Conservation (phyloP, 2,329 filamentous ascomycete species). For the Erysiphe pulchra region DNA sequence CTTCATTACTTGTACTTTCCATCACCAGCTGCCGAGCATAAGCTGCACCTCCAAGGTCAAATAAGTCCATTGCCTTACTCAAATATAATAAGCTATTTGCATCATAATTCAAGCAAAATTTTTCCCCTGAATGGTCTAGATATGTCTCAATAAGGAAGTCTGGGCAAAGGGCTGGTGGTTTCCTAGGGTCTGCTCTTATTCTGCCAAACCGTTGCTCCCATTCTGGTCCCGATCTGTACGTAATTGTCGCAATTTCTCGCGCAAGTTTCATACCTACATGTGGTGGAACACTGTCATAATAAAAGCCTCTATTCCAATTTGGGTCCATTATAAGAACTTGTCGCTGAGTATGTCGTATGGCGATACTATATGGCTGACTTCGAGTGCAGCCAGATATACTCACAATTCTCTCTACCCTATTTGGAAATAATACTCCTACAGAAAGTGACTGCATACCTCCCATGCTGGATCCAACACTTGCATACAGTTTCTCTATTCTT, state of each 20-base stretch:
- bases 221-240: constrained; percentile 85
- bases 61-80: constrained; percentile 96
- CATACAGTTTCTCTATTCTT: constrained; percentile 55
- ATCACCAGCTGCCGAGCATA: constrained; percentile 30
- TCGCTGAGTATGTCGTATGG: constrained; percentile 91
- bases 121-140: constrained; percentile 90
- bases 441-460: constrained; percentile 94
- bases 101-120: constrained; percentile 92
- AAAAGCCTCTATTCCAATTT: constrained; percentile 87
- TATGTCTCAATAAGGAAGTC: constrained; percentile 98
- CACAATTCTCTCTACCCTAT: constrained; percentile 57
- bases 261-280: constrained; percentile 96
- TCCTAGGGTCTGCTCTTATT: constrained; percentile 58
- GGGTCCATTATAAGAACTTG: constrained; percentile 99
- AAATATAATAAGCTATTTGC: constrained; percentile 89
- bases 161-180: constrained; percentile 78
- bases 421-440: constrained; percentile 59
- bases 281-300: constrained; percentile 69
- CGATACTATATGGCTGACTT: constrained; percentile 92
- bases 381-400: constrained; percentile 84
- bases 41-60: constrained; percentile 52
- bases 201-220: constrained; percentile 92
- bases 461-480: constrained; percentile 91
- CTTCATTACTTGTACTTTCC: constrained; percentile 11
- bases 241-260: constrained; percentile 90